Base-by-base conservation (phyloP, 495 filamentous ascomycete species). In the Lophium mytilinum region DNA sequence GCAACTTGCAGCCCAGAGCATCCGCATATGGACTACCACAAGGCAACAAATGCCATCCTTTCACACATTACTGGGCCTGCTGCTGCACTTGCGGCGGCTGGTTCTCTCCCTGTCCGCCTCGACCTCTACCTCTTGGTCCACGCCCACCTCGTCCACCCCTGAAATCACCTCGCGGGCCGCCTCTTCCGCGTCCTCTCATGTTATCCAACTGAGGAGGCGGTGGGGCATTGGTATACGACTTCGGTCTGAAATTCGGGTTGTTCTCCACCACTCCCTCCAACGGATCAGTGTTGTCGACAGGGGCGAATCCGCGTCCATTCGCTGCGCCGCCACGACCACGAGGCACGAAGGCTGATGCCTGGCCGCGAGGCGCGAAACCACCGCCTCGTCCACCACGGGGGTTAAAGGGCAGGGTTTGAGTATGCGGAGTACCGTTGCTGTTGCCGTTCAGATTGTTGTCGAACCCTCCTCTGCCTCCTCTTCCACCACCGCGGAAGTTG, bases 211-310 rank as follows among this genome's bases (percentile, higher is more conserved):
- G 80, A 30, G 86, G 69, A 0, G 92, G 92, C 5, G 93, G 93
- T 4, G 93, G 90, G 9, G 92, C 87, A 50, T 81, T 81, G 36
- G 76, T 75, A 64, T 93, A 95, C 53, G 71, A 75, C 62, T 82
- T 77, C 24, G 80, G 80, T 24, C 72, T 73, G 69, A 82, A 83
- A 52, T 75, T 70, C 3, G 76, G 72, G 62, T 82, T 80, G 57
- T 77, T 73, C 53, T 73, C 55, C 36, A 79, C 62, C 8, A 83
- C 67, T 11, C 78, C 80, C 21, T 60, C 73, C 1, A 74, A 71
- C 1, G 80, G 72, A 54, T 80, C 72, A 24, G 64, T 63, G 52
- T 72, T 74, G 53, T 85, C 80, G 12, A 80, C 67, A n/a, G 75
- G 62, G 17, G 67, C 70, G 65, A 82, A 84, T 3, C 81, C 80